Evolutionary conservation across 305 asterid genomes (phyloP), one percentile per base, ranked within the genome.

Genomic region (Fraxinus baroniana): DNA sequence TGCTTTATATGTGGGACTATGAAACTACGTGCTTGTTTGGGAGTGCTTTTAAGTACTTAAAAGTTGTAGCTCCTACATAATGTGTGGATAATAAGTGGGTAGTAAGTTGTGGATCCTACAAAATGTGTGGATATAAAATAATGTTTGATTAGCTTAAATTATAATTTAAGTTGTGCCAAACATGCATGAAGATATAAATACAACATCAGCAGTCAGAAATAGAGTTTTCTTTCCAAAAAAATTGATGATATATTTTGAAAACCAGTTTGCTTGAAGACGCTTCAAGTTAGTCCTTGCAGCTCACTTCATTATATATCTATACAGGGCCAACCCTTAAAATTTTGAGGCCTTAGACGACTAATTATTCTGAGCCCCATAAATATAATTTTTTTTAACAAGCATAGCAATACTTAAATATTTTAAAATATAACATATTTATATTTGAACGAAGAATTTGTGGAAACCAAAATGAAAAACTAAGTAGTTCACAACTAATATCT

Each of bases 231-330:
- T 7, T 64, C 7, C 66, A 7, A 52, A 71, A 78, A 78, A 73
- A 78, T 82, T 28, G 46, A 79, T 26, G 62, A 22, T 41, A 24
- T 28, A 76, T 72, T 66, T 70, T 52, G 62, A 36, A 35, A 26
- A 55, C 26, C 62, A 55, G 22, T 75, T 81, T 74, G 46, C 52
- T 49, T 80, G 72, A 49, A 72, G 74, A 73, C 2, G 30, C 41
- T 64, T 24, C 74, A 62, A 32, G 20, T 30, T 22, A 39, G 24
- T 60, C 57, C 66, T 32, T 0, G 57, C 10, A 75, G 5, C 39
- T 12, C n/a, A 22, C 9, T 73, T 4, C 32, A 60, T 37, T 37
- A 17, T 18, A 55, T 49, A 36, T 57, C n/a, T 35, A 32, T 72
- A 36, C 33, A n/a, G 44, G 44, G 44, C 10, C 44, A 1, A 37